Base-by-base conservation (phyloP, 352 stramenopile species). In the Globisporangium takayamanum region DNA sequence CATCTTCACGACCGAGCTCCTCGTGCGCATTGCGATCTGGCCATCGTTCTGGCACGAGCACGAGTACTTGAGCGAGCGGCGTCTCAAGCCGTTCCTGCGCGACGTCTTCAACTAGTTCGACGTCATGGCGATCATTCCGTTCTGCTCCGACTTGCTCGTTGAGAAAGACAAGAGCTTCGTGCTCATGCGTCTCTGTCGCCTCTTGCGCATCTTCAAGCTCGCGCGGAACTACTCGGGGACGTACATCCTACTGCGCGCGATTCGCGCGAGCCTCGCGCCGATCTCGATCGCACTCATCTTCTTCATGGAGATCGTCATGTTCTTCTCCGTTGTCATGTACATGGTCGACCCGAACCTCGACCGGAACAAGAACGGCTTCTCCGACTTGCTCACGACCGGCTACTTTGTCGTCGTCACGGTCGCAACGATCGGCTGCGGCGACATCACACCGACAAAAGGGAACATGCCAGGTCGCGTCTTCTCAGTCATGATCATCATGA, bases 81-180 rank as follows among this genome's bases (percentile, higher is more conserved):
- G 80, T 3, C 61, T 91, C 25, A 78, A 81, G 37, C 80, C 80
- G 10, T 91, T 88, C 45, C 62, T 87, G n/a, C 64, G 66, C 0
- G 80, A 91, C 57, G 73, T 84, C 46, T 91, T 92, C 72, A 92
- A 92, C 60, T 92, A 79, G 81, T 92, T 92, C 51, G 79, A 92
- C 56, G 59, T 92, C 18, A 73, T 76, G 2, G 79, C 81, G 1
- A 74, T 92, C 55, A 56, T 80, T 30, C 81, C 81, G 33, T 92
- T 89, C 68, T 92, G 88, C 69, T 79, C 76, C 1, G 81, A 92
- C 49, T 58, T 83, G n/a, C 57, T 89, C 12, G 80, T 91, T 54
- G 80, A 78, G 30, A 72, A 79, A 30, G 76, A 87, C 42, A 90
- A 87, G 62, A 87, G 74, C 59, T 88, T 91, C 50, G 80, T 89